Evolutionary conservation across 805 yeast species (phyloP), one percentile per base, ranked within the genome.

Genomic region (Saturnispora quitensis): DNA sequence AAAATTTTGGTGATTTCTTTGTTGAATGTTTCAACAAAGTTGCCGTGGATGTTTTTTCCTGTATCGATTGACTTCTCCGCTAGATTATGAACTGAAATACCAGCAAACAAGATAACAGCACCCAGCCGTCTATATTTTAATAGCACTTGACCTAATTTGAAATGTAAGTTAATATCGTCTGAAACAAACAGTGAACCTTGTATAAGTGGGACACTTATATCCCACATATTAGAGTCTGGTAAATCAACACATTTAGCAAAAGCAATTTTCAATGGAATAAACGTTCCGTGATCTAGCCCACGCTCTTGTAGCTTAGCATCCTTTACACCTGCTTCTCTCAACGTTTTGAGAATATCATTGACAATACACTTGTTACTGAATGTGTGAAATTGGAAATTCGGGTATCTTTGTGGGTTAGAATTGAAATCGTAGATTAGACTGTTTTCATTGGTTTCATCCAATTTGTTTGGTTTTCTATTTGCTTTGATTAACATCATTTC

Each of bases 211-310:
- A 73, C 68, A 27, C 74, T 75, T 27, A 76, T 55, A 51, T 76
- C 80, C 38, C 71, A 68, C 28, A 72, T 71, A 3, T 66, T 60
- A 4, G 68, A 64, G 50, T 66, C 68, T 13, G 59, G 57, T 22
- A 64, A 61, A 4, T 65, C 61, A 2, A 69, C 54, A 28, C n/a
- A 33, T 17, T 71, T 62, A 38, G 78, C 72, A 56, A 86, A 84
- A 6, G 86, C 87, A 24, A 83, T 85, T 60, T 84, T 80, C 54
- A 82, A 73, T 1, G 91, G 91, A 4, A 84, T 89, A 89, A 91
- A 86, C 8, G 74, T 81, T 5, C 95, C 95, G 67, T 86, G 95
- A 62, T 86, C 95, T 17, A 87, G 64, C 8, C 91, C 93, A 50
- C 93, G 69, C 15, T 67, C 61, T 0, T 75, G 70, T 9, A 77